phyloP scores from a whole-genome alignment of 1,284 basidiomycete genomes.

The Boletus smithii region DNA sequence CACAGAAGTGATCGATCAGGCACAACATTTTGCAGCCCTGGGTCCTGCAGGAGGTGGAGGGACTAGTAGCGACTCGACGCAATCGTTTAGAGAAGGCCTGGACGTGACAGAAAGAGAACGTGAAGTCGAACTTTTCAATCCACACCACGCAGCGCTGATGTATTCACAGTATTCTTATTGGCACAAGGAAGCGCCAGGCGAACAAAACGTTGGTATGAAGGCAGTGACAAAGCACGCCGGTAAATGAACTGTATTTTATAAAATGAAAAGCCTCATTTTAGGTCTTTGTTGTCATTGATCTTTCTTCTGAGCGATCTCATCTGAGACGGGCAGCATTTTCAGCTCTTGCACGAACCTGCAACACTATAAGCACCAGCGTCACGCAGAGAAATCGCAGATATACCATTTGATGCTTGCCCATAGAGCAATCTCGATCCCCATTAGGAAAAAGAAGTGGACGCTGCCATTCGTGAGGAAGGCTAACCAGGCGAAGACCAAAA shows the following conservation, averaged over 20 bases:
- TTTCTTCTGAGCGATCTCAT: conserved; percentile 25
- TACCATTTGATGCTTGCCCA: conserved; percentile 81
- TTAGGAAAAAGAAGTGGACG: conserved; percentile 59
- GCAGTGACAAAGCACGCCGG: conserved; percentile 51
- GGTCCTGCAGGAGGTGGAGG: conserved; percentile 54
- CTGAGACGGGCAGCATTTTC: conserved; percentile 31
- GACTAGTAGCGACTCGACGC: conserved; percentile 57
- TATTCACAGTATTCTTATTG: conserved; percentile 67
- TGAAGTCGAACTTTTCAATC: conserved; percentile 38
- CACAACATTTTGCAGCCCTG: conserved; percentile 82
- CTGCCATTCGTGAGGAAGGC: conserved; percentile 58
- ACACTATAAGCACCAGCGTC: conserved; percentile 5
- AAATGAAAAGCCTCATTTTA: background rate
- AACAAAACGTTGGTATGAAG: conserved; percentile 83
- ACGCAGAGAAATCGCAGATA: conserved; percentile 15
- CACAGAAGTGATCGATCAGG: conserved; percentile 82
- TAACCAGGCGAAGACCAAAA: conserved; percentile 55
- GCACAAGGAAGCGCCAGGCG: conserved; percentile 77
- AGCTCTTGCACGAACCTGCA: conserved; percentile 55
- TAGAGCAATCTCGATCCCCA: conserved; percentile 58
- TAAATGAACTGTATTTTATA: conserved; percentile 27
- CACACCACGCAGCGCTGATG: conserved; percentile 4
- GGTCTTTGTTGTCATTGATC: conserved; percentile 30
- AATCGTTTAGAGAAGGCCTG: conserved; percentile 82
- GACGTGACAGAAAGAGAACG: conserved; percentile 85